Base-by-base conservation (phyloP, 2,329 filamentous ascomycete genomes). In the Chrysoporthe cubensis region DNA sequence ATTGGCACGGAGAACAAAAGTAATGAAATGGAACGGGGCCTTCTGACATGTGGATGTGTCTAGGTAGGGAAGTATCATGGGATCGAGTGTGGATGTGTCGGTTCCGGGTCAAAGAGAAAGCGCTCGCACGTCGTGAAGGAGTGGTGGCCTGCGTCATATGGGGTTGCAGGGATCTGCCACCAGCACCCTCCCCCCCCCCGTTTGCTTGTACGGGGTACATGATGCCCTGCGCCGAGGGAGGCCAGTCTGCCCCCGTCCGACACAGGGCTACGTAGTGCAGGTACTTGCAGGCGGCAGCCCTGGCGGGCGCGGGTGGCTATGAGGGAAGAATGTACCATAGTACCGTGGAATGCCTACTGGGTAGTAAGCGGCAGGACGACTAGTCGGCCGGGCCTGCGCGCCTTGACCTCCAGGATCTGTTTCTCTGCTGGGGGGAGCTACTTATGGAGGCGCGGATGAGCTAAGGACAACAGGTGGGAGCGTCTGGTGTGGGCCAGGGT, bases 81-180 rank as follows among this genome's bases (percentile, higher is more conserved):
- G 61, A 44, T 64, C 70, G 70, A 72, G 73, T 50, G 71, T 70
- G 67, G 68, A 71, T 73, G 73, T 70, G 70, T 71, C 74, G 70
- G 69, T 72, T 73, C 50, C 72, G 71, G 73, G 74, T 74, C 73
- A 72, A 75, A 73, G 73, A 69, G 63, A 57, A 44, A 62, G 73
- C 73, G 74, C 71, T 73, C 71, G 74, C 73, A 73, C 73, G 72
- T 71, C 71, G 71, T 73, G 69, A 73, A 74, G 69, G 64, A 69
- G 52, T 65, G 63, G 71, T 73, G 70, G 72, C 70, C 75, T 75
- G 76, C 75, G 76, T 78, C 76, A 78, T 77, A 74, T 73, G 73
- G 69, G 69, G 66, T 64, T 72, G 66, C 65, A 70, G 46, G 65
- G 68, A 62, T 67, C 42, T 63, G 54, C 37, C 14, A 52, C 48